Evolutionary conservation across 116 monocot genomes (phyloP), one percentile per base, ranked within the genome.

Genomic region (Papilionanthe hybrid): DNA sequence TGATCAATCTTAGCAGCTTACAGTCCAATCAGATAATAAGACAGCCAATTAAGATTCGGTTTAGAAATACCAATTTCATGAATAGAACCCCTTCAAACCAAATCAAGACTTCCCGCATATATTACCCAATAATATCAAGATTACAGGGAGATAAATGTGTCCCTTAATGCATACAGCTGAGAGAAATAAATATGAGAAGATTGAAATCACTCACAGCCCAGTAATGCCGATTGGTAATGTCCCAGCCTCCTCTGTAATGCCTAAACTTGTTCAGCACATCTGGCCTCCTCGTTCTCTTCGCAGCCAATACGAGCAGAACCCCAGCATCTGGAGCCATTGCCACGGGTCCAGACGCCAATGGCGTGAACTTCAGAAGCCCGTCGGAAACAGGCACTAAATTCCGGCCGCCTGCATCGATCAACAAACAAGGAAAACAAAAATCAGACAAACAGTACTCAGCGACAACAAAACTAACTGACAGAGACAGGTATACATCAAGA

Each of bases 151-250:
- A 65, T 58, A n/a, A 65, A 10, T 25, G 11, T 65, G 3, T 65
- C 25, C 65, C 65, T 65, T 27, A 7, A 5, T 11, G n/a, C 25
- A 53, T 53, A 17, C 53, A 23, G 2, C 65, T 11, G 75, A 37
- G 27, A 53, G 2, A 20, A 72, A 58, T 2, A 79, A 30, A 72
- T 47, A 42, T 72, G 17, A 22, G 23, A 22, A 53, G 9, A 37
- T 7, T 4, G 29, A 18, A 41, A 48, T 23, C 75, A 56, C 83
- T 84, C 81, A 92, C 92, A 22, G 90, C 83, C 92, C 90, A 92
- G 53, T 92, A 92, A 58, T 90, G 92, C 66, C 69, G 83, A 85
- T 88, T 86, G 45, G 85, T 88, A 13, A 92, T 78, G 74, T 92
- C 78, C 92, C 92, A 92, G 10, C 92, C 92, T 57, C 83, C 92